A percentile compares a stretch with the other conserved stretches of the same genome.
Conservation (phyloP, 768 basidiomycete genomes). For the Dacryopinax spathularia region DNA sequence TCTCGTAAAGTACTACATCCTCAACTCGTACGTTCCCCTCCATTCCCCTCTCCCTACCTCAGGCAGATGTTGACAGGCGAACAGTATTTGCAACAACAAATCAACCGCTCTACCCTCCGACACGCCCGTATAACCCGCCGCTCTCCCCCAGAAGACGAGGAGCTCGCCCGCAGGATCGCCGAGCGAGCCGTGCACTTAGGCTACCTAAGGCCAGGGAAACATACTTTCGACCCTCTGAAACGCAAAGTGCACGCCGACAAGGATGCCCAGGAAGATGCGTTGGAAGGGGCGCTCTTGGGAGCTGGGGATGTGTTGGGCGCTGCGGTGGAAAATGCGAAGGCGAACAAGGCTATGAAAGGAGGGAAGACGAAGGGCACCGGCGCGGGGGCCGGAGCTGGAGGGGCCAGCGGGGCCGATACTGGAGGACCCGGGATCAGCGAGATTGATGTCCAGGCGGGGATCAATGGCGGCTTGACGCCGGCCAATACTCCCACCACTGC, state of each 20-base stretch:
- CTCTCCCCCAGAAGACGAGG: slow-evolving; percentile 33
- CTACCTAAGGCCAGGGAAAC: slow-evolving; percentile 29
- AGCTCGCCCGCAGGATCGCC: slow-evolving; percentile 30
- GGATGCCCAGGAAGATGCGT: neutral
- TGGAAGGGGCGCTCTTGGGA: neutral
- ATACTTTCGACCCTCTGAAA: slow-evolving; percentile 21
- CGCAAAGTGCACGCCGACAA: neutral
- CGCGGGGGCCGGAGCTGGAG: slow-evolving; percentile 8
- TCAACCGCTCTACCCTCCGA: slow-evolving; percentile 50
- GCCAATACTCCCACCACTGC: slow-evolving; percentile 30
- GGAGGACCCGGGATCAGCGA: slow-evolving; percentile 21
- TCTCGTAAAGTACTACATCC: slow-evolving; percentile 25
- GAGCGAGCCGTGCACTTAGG: slow-evolving; percentile 8
- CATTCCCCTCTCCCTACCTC: neutral
- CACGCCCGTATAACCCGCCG: slow-evolving; percentile 56
- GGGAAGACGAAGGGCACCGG: slow-evolving; percentile 7
- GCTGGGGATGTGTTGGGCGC: neutral
- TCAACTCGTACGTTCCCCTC: slow-evolving; percentile 27
- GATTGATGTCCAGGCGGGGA: slow-evolving; percentile 27
- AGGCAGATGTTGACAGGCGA: neutral
- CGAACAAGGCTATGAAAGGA: neutral
- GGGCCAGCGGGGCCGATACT: neutral
- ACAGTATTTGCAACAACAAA: slow-evolving; percentile 54
- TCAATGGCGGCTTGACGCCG: slow-evolving; percentile 28
- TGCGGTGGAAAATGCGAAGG: neutral